Base-by-base conservation (phyloP, 306 rosid genomes). In the Cyclanthera cordifolia region DNA sequence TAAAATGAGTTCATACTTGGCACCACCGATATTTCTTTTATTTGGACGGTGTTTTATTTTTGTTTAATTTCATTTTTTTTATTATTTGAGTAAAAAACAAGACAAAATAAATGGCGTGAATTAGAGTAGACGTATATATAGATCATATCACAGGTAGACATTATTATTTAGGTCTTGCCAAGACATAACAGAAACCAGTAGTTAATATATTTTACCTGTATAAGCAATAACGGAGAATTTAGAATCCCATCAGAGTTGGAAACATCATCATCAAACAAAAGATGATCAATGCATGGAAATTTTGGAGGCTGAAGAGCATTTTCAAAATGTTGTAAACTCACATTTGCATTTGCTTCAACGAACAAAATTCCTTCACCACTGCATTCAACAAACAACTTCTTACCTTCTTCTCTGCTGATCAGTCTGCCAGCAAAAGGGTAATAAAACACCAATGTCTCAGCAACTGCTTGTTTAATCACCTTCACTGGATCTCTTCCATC, bases 311-410 rank as follows among this genome's bases (percentile, higher is more conserved):
- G 72, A 55, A 80, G 46, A 1, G 43, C 49, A 48, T 77, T 68
- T 0, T 72, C 74, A 0, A 80, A 71, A 4, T 77, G 34, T 2
- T 77, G 74, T 4, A 80, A 43, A 1, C 27, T 32, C 37, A 32
- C 4, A 32, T 32, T 32, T 32, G 37, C 37, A 32, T 32, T 32
- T 32, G 37, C 37, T 32, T 58, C 79, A 0, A 49, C 50, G 21
- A 77, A 80, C 71, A 77, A 5, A 9, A 76, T 39, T 8, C 84
- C 84, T 47, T 80, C 67, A 0, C 43, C 76, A 1, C 41, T 80
- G 49, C 84, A 80, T 0, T 80, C 76, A 0, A 80, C 78, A 8
- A 14, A 70, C 7, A 82, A 63, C 49, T 32, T 60, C 27, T 5
- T n/a, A 16, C 27, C 27, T 0, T 0, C 27, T 60, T 60, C 67